A percentile compares a stretch with the other conserved stretches of the same genome.
These are phyloP conservation scores for Coniella vitis DNA, from an alignment of 2,329 filamentous ascomycete genomes.

Conservation along the genomic window DNA sequence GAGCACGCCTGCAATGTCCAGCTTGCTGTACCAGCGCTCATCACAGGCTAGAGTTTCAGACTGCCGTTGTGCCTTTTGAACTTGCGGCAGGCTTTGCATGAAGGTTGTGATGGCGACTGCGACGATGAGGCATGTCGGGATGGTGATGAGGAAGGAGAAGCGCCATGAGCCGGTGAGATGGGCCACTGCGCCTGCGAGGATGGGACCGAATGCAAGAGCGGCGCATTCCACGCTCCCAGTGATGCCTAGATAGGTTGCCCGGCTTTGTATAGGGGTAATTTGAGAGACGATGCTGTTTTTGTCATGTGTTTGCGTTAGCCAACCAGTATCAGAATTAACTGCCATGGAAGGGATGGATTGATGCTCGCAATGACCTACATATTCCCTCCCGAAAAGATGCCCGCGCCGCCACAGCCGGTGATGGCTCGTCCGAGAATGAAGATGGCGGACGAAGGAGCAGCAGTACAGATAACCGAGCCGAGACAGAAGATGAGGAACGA, in stretches of 20 bases:
- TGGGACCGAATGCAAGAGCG: background rate
- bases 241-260: background rate
- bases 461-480: slow-evolving; percentile 18
- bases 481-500: slow-evolving; percentile 4
- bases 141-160: background rate
- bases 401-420: background rate
- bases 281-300: background rate
- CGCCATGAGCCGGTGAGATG: background rate
- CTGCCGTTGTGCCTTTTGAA: background rate
- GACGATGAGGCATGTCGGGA: background rate
- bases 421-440: background rate
- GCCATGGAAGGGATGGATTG: background rate
- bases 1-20: background rate
- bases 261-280: background rate
- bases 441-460: slow-evolving; percentile 1
- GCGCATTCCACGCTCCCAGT: background rate
- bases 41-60: no score
- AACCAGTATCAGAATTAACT: no score
- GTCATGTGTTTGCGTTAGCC: no score
- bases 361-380: background rate
- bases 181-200: background rate
- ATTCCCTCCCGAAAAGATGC: slow-evolving; percentile 21
- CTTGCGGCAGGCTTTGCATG: background rate
- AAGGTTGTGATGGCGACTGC: background rate
- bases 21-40: background rate